Evolutionary conservation across 495 filamentous ascomycete species (phyloP).

Genomic region (Cercophora sp.): DNA sequence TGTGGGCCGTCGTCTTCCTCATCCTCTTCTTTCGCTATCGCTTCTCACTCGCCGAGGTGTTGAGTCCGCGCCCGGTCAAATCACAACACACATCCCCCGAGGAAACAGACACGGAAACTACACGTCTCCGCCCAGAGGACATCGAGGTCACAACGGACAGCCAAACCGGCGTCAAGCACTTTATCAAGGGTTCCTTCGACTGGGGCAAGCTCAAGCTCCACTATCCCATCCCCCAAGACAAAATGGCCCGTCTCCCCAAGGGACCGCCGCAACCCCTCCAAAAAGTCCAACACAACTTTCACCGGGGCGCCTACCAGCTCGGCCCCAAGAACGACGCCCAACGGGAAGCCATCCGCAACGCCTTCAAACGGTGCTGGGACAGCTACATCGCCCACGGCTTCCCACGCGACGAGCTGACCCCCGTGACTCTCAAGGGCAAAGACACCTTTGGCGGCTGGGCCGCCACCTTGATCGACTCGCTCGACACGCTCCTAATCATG

Average conservation of each 20-base stretch:
- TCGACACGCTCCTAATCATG: constrained; percentile 87
- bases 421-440: constrained; percentile 50
- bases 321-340: neutral
- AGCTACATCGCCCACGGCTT: constrained; percentile 80
- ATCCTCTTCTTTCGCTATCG: constrained; percentile 3
- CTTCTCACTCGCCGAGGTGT: neutral
- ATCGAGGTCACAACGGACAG: neutral
- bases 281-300: constrained; percentile 2
- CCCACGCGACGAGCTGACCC: constrained; percentile 73
- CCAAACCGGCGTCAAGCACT: neutral
- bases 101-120: too few species aligned
- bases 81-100: too few species aligned
- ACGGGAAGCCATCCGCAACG: constrained; percentile 4
- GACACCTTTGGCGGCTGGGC: constrained; percentile 78
- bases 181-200: constrained; percentile 12
- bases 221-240: constrained; percentile 4
- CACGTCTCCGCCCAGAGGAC: too few species aligned
- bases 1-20: neutral
- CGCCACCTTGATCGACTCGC: constrained; percentile 72
- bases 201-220: constrained; percentile 5
- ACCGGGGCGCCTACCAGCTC: neutral
- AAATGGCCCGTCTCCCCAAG: constrained; percentile 7
- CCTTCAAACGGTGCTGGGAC: constrained; percentile 49
- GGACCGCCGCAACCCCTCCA: constrained; percentile 2
- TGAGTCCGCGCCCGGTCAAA: neutral